Percentiles rank a stretch among this genome's conserved stretches.
Evolutionary conservation across 176 grass and related monocot species (phyloP).

Genomic region (Eragrostis curvula): DNA sequence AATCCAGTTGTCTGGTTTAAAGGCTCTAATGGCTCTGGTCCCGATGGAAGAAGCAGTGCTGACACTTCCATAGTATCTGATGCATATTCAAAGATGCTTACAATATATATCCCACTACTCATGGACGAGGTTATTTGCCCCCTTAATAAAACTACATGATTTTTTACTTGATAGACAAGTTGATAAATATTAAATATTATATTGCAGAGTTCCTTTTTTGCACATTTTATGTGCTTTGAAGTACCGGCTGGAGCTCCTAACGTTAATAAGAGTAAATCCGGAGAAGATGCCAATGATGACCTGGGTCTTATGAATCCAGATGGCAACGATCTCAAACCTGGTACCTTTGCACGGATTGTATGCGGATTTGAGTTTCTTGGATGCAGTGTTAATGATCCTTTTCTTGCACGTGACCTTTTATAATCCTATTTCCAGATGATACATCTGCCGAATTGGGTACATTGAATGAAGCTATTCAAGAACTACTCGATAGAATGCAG

Average conservation of each 20-base stretch:
- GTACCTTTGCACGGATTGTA: conserved; percentile 59
- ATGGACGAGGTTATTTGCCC: conserved; percentile 81
- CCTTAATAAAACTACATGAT: conserved; percentile 8
- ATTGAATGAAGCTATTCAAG: conserved; percentile 91
- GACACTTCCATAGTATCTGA: conserved; percentile 96
- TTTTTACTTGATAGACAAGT: conserved; percentile 18
- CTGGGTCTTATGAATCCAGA: conserved; percentile 81
- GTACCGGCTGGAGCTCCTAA: conserved; percentile 70
- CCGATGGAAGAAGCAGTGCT: conserved; percentile 61
- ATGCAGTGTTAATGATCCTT: not conserved
- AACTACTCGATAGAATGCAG: conserved; percentile 98
- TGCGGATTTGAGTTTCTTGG: conserved; percentile 11
- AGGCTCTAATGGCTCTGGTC: conserved; percentile 63
- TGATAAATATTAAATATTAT: conserved; percentile 36
- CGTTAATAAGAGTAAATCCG: conserved; percentile 54
- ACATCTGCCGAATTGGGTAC: conserved; percentile 72
- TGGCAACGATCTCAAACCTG: conserved; percentile 80
- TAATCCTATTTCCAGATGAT: conserved; percentile 56
- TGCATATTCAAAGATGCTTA: conserved; percentile 99
- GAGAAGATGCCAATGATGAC: conserved; percentile 74
- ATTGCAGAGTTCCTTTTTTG: conserved; percentile 97
- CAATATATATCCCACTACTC: conserved; percentile 97
- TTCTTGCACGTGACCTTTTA: conserved; percentile 28
- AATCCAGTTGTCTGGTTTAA: conserved; percentile 87
- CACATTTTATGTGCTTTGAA: conserved; percentile 99